Conservation (phyloP, 176 grass and related monocot genomes). For the Musa beccarii region DNA sequence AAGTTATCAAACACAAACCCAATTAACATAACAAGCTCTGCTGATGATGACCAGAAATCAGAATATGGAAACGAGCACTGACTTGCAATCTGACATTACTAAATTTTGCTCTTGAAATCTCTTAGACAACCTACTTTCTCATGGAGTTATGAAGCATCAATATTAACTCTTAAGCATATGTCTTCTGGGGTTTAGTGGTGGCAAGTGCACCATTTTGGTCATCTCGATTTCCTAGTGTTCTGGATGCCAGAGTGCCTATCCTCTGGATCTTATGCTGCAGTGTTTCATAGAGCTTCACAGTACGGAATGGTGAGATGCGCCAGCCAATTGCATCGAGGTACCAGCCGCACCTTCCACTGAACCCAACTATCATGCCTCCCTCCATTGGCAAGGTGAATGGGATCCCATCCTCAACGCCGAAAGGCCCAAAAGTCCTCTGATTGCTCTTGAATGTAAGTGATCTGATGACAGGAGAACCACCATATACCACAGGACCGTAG, state of each 20-base stretch:
- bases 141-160: too few species aligned
- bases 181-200: background rate
- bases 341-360: conserved; percentile 32
- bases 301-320: conserved; percentile 19
- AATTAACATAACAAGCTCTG: too few species aligned
- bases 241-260: conserved; percentile 20
- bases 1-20: too few species aligned
- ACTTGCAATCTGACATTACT: too few species aligned
- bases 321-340: conserved; percentile 38
- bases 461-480: conserved; percentile 2
- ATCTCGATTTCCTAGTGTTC: background rate
- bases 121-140: too few species aligned
- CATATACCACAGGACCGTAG: background rate
- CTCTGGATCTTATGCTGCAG: conserved; percentile 15
- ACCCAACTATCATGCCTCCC: conserved; percentile 35
- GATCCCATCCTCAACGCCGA: background rate
- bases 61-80: too few species aligned
- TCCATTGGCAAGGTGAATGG: conserved; percentile 30
- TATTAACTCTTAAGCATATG: too few species aligned
- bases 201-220: background rate
- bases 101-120: too few species aligned
- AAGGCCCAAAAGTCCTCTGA: background rate
- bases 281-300: conserved; percentile 6
- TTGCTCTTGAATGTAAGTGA: conserved; percentile 6
- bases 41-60: too few species aligned